Evolutionary conservation across 2,329 filamentous ascomycete genomes (phyloP).

Genomic region (Sclerotinia borealis): DNA sequence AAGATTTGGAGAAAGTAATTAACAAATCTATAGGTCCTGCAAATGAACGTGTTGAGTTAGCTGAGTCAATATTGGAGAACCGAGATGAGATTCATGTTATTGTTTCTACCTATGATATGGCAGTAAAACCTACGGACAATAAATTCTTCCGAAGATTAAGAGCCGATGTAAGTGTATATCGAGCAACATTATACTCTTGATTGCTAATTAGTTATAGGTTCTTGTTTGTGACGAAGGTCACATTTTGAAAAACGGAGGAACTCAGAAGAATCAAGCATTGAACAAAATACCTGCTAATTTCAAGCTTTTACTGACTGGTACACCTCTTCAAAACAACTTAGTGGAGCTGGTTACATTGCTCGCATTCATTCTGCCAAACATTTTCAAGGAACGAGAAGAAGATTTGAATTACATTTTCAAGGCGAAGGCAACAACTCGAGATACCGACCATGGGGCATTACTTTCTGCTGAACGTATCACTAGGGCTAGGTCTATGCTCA

Average conservation of each 20-base stretch:
- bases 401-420: slow-evolving; percentile 85
- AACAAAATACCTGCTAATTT: slow-evolving; percentile 74
- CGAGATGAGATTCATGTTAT: slow-evolving; percentile 64
- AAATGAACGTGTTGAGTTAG: slow-evolving; percentile 60
- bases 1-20: slow-evolving; percentile 2
- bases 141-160: slow-evolving; percentile 55
- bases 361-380: slow-evolving; percentile 83
- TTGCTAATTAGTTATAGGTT: slow-evolving; percentile 25
- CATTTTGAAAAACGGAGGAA: slow-evolving; percentile 81
- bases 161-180: slow-evolving; percentile 38
- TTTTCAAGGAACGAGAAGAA: slow-evolving; percentile 73
- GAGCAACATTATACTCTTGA: background rate
- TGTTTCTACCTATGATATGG: slow-evolving; percentile 66
- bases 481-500: slow-evolving; percentile 84
- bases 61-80: slow-evolving; percentile 57
- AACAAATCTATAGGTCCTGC: slow-evolving; percentile 48
- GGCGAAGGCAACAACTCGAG: slow-evolving; percentile 79
- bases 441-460: slow-evolving; percentile 73
- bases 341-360: slow-evolving; percentile 86
- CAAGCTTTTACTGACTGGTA: slow-evolving; percentile 81
- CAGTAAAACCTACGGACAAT: slow-evolving; percentile 51
- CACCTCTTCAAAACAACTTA: slow-evolving; percentile 89
- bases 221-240: slow-evolving; percentile 90
- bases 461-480: slow-evolving; percentile 82
- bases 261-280: slow-evolving; percentile 73